Percentiles rank a stretch among this genome's conserved stretches.
phyloP scores from a whole-genome alignment of 2,329 filamentous ascomycete species.

The Alternaria atra region DNA sequence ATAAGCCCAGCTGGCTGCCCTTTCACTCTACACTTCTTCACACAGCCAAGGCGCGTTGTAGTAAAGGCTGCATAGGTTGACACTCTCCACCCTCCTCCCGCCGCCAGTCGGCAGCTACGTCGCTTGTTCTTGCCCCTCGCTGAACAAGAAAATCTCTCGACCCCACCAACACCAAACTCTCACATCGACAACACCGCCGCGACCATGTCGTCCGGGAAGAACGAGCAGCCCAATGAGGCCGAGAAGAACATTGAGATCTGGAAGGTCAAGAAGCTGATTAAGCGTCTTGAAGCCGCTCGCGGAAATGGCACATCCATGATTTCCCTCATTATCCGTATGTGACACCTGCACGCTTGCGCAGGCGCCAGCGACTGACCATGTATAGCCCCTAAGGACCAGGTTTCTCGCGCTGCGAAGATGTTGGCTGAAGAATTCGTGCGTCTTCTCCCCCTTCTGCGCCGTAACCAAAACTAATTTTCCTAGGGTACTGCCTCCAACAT shows the following conservation, averaged over 20 bases:
- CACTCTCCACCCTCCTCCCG: constrained; percentile 16
- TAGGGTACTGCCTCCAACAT: constrained; percentile 99
- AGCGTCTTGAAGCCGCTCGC: constrained; percentile 93
- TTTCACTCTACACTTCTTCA: not conserved
- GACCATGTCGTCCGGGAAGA: constrained; percentile 47
- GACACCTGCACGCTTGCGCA: constrained; percentile 5
- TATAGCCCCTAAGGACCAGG: constrained; percentile 93
- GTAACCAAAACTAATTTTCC: constrained; percentile 17
- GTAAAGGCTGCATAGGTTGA: constrained; percentile 13
- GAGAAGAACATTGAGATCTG: constrained; percentile 96
- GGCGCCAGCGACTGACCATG: constrained; percentile 33
- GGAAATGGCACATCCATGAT: constrained; percentile 99
- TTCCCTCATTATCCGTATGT: constrained; percentile 95
- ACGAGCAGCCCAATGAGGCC: constrained; percentile 80
- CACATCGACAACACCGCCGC: constrained; percentile 29
- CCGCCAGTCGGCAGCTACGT: constrained; percentile 29
- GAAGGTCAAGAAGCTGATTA: constrained; percentile 99
- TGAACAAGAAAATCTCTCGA: constrained; percentile 26
- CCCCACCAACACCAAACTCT: constrained; percentile 26
- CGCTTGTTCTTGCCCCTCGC: constrained; percentile 26
- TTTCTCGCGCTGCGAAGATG: constrained; percentile 97
- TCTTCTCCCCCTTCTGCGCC: constrained; percentile 25
- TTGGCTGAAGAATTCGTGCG: constrained; percentile 99
- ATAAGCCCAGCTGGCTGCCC: constrained; percentile 6
- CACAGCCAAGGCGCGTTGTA: constrained; percentile 7